Base-by-base conservation (phyloP, 805 yeast genomes). In the Kodamaea sagamina region DNA sequence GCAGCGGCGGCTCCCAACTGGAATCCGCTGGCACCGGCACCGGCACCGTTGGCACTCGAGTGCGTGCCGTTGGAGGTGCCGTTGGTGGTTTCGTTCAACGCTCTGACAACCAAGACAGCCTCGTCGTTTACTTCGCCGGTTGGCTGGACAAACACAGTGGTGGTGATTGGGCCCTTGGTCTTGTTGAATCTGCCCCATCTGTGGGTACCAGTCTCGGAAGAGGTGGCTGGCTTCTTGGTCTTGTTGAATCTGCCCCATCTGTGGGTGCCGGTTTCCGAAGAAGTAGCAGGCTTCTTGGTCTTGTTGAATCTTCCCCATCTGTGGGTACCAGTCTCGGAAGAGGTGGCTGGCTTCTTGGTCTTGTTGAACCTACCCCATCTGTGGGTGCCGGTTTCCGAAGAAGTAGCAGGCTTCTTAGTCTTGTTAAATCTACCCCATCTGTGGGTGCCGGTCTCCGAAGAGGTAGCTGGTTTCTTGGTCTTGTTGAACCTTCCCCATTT, bases 401-500 rank as follows among this genome's bases (percentile, higher is more conserved):
- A 49, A 18, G 61, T 52, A 36, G 63, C 47, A 4, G 71, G 47
- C 44, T 17, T 38, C 68, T 42, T 72, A 66, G 55, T 77, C 62
- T 77, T 74, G 69, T 78, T 70, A 59, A 78, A 78, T 58, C 72
- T 72, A 52, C 86, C 86, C 52, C 68, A 70, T 47, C 62, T 73
- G 69, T 80, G 82, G 36, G 84, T 79, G 48, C 43, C 18, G 47
- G 44, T 19, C 44, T 35, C 9, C 39, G 43, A 28, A 11, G 53
- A 27, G 4, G 47, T 42, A 5, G 53, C 34, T 6, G 38, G 31
- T 21, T 34, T 32, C 48, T 47, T 44, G 46, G 59, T 56, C 47
- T 56, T 54, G 55, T 56, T 54, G 36, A 56, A 56, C 43, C 55
- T 47, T 9, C 61, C 59, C 41, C 47, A 50, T 32, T 40, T 49